Percentiles rank a stretch among this genome's conserved stretches.
phyloP scores from a whole-genome alignment of 1,284 basidiomycete genomes.

The Heterobasidion parviporum region DNA sequence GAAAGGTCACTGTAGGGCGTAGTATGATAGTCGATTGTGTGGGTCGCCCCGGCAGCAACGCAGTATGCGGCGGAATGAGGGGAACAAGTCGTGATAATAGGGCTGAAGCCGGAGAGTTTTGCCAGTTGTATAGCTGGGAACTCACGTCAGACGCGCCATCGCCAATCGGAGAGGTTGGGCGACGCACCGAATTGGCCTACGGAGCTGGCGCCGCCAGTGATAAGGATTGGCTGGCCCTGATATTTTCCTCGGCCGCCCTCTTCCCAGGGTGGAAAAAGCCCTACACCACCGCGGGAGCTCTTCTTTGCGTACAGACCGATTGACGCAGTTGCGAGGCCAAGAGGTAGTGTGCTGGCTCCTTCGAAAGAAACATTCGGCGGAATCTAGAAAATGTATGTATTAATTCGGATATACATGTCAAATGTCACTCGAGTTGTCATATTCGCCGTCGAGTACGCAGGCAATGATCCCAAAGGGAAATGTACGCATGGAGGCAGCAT shows the following conservation, averaged over 20 bases:
- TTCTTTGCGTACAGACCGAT: constrained; percentile 5
- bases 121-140: constrained; percentile 23
- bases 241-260: constrained; percentile 17
- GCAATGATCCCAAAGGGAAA: too few species aligned
- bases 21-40: constrained; percentile 23
- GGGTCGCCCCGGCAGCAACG: constrained; percentile 27
- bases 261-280: constrained; percentile 8
- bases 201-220: constrained; percentile 22
- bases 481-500: too few species aligned
- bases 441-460: too few species aligned
- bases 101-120: constrained; percentile 24
- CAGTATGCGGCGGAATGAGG: constrained; percentile 21
- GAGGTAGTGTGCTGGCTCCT: constrained; percentile 7
- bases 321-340: constrained; percentile 6
- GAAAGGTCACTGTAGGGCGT: constrained; percentile 8
- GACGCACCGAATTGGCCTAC: constrained; percentile 20
- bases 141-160: too few species aligned
- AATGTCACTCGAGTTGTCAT: too few species aligned
- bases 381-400: background rate
- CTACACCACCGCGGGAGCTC: constrained; percentile 2
- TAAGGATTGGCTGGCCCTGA: constrained; percentile 15
- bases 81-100: constrained; percentile 28
- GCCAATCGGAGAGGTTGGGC: too few species aligned
- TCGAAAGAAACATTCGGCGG: constrained; percentile 9
- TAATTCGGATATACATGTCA: too few species aligned